phyloP scores from a whole-genome alignment of 73 alveolate genomes.

The Vitrella brassicaformis region DNA sequence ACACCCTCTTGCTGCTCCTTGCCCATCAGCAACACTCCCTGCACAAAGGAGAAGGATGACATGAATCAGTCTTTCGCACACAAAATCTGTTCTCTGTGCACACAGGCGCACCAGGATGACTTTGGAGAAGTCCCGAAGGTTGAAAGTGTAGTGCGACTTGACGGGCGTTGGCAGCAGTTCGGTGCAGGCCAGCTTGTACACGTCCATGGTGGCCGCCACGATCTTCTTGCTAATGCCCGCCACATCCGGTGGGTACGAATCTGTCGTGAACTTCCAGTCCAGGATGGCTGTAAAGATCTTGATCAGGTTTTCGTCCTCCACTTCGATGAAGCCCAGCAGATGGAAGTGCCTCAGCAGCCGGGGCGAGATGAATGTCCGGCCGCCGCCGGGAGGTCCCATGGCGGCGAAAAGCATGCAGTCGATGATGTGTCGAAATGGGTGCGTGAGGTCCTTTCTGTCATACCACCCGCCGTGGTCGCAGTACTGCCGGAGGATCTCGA shows the following conservation, averaged over 20 bases:
- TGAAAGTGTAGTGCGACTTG: conserved; percentile 93
- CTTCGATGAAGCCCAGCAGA: conserved; percentile 77
- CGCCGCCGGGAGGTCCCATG: conserved; percentile 99
- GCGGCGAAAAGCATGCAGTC: conserved; percentile 88
- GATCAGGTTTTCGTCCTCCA: conserved; percentile 65
- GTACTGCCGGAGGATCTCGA: conserved; percentile 90
- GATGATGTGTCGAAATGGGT: conserved; percentile 88
- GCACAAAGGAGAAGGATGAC: not conserved
- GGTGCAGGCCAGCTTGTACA: conserved; percentile 83
- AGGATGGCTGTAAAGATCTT: conserved; percentile 81
- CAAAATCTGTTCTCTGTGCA: not conserved
- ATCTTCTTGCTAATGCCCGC: conserved; percentile 56
- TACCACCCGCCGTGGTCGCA: conserved; percentile 95
- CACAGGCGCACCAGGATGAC: conserved; percentile 82
- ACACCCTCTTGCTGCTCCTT: conserved; percentile 21
- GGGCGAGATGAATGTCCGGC: conserved; percentile 94
- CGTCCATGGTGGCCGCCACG: conserved; percentile 79
- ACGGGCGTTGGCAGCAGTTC: conserved; percentile 96
- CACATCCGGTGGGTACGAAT: conserved; percentile 71
- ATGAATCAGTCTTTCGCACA: too few relatives aligned
- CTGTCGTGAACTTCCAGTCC: conserved; percentile 72
- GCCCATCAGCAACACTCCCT: conserved; percentile 19
- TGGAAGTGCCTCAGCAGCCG: conserved; percentile 86
- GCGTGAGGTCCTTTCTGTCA: conserved; percentile 80
- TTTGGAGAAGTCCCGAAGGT: conserved; percentile 95